Evolutionary conservation across 2,329 filamentous ascomycete species (phyloP).

Genomic region (Diaporthe caulivora): DNA sequence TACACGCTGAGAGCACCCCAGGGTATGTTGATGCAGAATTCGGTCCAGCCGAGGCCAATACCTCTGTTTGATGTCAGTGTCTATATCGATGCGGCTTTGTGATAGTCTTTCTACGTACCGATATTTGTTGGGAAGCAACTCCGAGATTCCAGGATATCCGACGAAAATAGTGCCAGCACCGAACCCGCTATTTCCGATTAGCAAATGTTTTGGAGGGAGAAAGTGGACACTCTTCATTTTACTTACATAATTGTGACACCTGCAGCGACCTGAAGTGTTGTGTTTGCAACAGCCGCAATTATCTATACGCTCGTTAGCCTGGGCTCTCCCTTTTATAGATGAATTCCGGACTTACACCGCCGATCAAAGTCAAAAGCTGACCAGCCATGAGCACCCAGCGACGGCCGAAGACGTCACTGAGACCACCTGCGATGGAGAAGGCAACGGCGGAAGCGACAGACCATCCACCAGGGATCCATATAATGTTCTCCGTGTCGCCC

Average conservation of each 20-base stretch:
- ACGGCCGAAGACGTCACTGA: conserved; percentile 42
- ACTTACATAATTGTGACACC: conserved; percentile 46
- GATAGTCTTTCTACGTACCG: conserved; percentile 39
- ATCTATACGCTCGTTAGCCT: conserved; percentile 39
- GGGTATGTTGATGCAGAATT: conserved; percentile 47
- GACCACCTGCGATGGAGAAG: conserved; percentile 40
- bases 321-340: too few species aligned
- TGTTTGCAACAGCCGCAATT: conserved; percentile 44
- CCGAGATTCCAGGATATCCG: conserved; percentile 49
- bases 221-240: accelerated
- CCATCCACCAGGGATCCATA: conserved; percentile 44
- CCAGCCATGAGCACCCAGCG: conserved; percentile 41
- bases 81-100: accelerated
- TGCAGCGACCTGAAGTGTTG: conserved; percentile 44
- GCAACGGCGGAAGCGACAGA: conserved; percentile 40
- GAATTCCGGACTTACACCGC: conserved; percentile 25
- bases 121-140: conserved; percentile 52
- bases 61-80: conserved; percentile 32
- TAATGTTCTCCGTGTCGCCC: conserved; percentile 41
- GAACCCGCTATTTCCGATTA: conserved; percentile 42
- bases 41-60: conserved; percentile 47
- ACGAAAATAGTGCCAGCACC: conserved; percentile 51
- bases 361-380: conserved; percentile 39
- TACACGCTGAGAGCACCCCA: conserved; percentile 46
- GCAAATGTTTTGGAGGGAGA: neutral